Evolutionary conservation across 495 filamentous ascomycete genomes (phyloP), one percentile per base, ranked within the genome.

Genomic region (Penicillium argentinense): DNA sequence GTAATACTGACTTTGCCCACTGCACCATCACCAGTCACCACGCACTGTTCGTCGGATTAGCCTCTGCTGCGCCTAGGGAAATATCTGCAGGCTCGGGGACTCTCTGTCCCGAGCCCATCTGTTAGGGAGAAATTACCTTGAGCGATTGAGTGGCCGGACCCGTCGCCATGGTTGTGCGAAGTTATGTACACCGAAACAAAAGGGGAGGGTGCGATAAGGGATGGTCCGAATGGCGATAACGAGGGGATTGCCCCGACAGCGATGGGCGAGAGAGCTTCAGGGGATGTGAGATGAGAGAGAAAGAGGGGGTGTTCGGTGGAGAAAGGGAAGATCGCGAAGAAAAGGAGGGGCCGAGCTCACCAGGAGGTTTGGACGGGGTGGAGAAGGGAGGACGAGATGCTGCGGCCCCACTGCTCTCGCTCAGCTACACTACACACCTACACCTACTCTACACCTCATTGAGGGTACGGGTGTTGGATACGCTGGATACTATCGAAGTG

Each of bases 11-110:
- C 91, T 81, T 98, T 98, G 64, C 93, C 93, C 52, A 98, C 93
- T 60, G 93, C 93, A 83, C 93, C 93, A 68, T 98, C 93, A 68
- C 93, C 93, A 36, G 93, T 97, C 62, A 98, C 93, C 58, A 98
- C 93, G 70, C 93, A 98, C 92, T 96, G 61, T 17, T 22, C 9
- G 9, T 39, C 27, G 46, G 22, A 47, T 48, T 56, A 57, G 56
- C 49, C 30, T 39, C 39, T 41, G 41, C 37, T 51, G 44, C 18
- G 18, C 16, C n/a, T 26, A 39, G 19, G 38, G 43, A n/a, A n/a
- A n/a, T n/a, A n/a, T n/a, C n/a, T n/a, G n/a, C n/a, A n/a, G n/a
- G n/a, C n/a, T n/a, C n/a, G n/a, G n/a, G n/a, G n/a, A n/a, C n/a
- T n/a, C n/a, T n/a, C n/a, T n/a, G n/a, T n/a, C n/a, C 8, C 23